Conservation (phyloP, 2,329 filamentous ascomycete species). For the Colletotrichum sp. region DNA sequence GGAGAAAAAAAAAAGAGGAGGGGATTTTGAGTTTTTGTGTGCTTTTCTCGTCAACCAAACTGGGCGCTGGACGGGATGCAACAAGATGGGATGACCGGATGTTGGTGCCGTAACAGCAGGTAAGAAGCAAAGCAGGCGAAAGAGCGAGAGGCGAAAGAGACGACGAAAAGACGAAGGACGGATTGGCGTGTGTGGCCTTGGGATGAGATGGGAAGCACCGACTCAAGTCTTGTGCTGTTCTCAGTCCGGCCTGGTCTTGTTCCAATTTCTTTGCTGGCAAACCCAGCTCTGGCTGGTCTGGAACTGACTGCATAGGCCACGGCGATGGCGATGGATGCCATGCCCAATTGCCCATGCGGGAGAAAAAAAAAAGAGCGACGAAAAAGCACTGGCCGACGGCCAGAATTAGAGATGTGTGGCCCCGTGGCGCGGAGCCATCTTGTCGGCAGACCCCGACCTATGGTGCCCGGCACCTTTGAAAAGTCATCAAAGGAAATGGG, state of each 20-base stretch:
- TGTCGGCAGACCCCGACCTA: not conserved
- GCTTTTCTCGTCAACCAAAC: not conserved
- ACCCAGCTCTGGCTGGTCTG: not conserved
- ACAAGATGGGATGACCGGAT: not conserved
- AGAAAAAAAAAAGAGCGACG: not conserved
- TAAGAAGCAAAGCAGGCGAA: not conserved
- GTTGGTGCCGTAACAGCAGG: not conserved
- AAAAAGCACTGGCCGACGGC: not conserved
- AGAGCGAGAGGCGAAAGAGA: not conserved
- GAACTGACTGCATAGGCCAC: not conserved
- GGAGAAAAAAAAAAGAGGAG: not conserved
- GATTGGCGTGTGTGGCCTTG: not conserved
- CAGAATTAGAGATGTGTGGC: not conserved
- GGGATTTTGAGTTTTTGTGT: not conserved
- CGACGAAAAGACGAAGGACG: not conserved
- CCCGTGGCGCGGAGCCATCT: not conserved
- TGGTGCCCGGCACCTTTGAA: not conserved
- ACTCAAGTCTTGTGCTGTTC: not conserved
- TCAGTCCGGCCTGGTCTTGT: not conserved
- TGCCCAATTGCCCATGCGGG: not conserved
- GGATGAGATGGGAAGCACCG: not conserved
- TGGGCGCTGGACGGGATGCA: not conserved
- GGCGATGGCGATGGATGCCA: not conserved
- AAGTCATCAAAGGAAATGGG: not conserved
- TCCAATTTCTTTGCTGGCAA: not conserved